Base-by-base conservation (phyloP, 768 basidiomycete species). In the Suillus cothurnatus region DNA sequence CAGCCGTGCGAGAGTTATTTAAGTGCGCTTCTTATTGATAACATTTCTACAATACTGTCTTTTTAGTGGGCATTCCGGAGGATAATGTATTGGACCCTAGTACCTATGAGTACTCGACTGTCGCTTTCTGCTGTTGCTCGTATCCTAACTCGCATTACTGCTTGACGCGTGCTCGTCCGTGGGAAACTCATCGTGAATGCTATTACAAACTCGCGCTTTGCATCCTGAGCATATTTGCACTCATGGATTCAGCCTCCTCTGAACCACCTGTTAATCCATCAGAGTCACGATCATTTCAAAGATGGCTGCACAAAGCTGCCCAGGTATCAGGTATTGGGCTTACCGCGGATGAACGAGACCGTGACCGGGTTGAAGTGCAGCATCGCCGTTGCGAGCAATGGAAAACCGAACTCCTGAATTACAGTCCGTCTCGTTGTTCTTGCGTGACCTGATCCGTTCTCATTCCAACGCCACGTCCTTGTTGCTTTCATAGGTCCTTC, bases 321-420 rank as follows among this genome's bases (percentile, higher is more conserved):
- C 68, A 80, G 62, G 70, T 86, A 21, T 86, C 87, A 0, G 87
- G 87, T 11, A 67, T 87, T 41, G 86, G 85, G 0, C 70, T 85
- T 56, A 77, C 80, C 28, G 71, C 80, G 2, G 81, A 83, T 32
- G 82, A 88, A 66, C 77, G 76, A 32, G 68, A 66, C 60, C 76
- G 69, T 65, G 75, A 72, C 49, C 70, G 73, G 59, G 78, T 73
- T 73, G 73, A 71, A 61, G 73, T 71, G 74, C 80, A 76, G 68
- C 82, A 74, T 74, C 77, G 78, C 64, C 69, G 71, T 36, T 94
- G 92, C 75, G 89, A 93, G 74, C 84, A 86, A 77, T 88, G 84
- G 79, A 92, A 92, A 74, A 77, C 78, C 45, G 86, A 88, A 61
- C 76, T 94, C 45, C 84, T 92, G 81, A 80, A 86, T 63, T 85